Base-by-base conservation (phyloP, 257 asterid genomes). In the Haberlea rhodopensis region DNA sequence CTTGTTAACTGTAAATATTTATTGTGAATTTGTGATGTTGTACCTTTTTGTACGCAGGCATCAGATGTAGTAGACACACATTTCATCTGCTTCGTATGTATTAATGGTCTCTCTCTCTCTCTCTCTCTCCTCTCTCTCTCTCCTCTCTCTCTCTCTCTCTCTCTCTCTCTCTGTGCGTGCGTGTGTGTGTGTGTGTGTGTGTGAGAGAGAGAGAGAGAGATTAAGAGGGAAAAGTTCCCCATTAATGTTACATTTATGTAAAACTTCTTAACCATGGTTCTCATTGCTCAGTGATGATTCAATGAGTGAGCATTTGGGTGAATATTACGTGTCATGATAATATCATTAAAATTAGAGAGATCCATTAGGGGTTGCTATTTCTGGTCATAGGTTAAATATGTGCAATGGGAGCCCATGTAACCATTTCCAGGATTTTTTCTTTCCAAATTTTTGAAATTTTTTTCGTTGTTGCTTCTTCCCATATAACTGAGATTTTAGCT, bases 41-140 rank as follows among this genome's bases (percentile, higher is more conserved):
- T 51, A 10, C 37, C 8, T 78, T 67, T 73, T 21, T 53, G 31
- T 78, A 62, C 73, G 54, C 97, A 92, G 97, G 97, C 96, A 16
- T 73, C 85, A 8, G 90, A 81, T 40, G 40, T 81, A 32, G 96
- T 89, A 43, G 80, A 87, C 72, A 81, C 95, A 4, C 99, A 89
- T 76, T 89, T 89, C 75, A 87, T 92, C 75, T 87, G 96, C 84
- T 92, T 85, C 75, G 8, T 87, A 21, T 89, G 94, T 63, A 82
- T 77, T 22, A 75, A 79, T 71, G 96, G 96, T 84, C 66, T 62
- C n/a, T 55, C 67, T 52, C 60, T 66, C 57, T 26, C 59, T 68
- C 73, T 63, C 31, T 22, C 71, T 43, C 61, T 40, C 57, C 57
- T 13, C 53, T 22, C 25, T 8, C 53, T 28, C 66, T 23, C 19